phyloP scores from a whole-genome alignment of 768 basidiomycete genomes.

The Lanmaoa rubissima region DNA sequence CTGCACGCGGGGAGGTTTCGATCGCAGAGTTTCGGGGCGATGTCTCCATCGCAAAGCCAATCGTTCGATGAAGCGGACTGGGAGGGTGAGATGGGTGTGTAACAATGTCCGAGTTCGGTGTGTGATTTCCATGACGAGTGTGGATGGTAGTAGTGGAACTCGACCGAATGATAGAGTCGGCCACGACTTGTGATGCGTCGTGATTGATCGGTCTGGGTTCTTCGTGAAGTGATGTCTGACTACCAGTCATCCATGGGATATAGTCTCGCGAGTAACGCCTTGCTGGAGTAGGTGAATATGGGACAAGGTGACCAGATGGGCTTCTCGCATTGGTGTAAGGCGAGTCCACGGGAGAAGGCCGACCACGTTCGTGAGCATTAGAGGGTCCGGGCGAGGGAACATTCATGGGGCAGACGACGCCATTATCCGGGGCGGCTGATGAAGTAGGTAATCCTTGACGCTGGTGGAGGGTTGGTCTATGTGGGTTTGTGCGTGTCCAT shows the following conservation, averaged over 20 bases:
- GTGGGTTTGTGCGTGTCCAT: neutral
- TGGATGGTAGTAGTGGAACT: neutral
- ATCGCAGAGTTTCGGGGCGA: neutral
- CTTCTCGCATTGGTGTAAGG: conserved; percentile 14
- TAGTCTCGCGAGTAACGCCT: conserved; percentile 10
- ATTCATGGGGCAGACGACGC: conserved; percentile 16
- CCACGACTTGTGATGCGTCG: neutral
- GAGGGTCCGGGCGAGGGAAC: conserved; percentile 4
- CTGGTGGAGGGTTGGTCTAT: neutral
- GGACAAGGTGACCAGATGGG: conserved; percentile 21
- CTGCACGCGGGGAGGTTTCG: neutral
- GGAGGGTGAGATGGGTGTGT: neutral
- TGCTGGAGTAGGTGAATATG: conserved; percentile 12
- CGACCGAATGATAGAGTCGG: neutral
- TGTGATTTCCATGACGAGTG: neutral
- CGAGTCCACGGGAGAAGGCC: conserved; percentile 12
- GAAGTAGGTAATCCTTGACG: neutral
- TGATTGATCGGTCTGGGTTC: conserved; percentile 13
- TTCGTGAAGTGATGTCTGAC: conserved; percentile 15
- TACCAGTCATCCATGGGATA: conserved; percentile 6
- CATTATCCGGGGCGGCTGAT: neutral
- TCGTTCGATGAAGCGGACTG: neutral
- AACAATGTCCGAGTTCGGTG: neutral
- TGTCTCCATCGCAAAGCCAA: neutral
- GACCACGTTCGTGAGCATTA: neutral